Evolutionary conservation across 495 filamentous ascomycete species (phyloP), one percentile per base, ranked within the genome.

Genomic region (Hypoxylon rickii): DNA sequence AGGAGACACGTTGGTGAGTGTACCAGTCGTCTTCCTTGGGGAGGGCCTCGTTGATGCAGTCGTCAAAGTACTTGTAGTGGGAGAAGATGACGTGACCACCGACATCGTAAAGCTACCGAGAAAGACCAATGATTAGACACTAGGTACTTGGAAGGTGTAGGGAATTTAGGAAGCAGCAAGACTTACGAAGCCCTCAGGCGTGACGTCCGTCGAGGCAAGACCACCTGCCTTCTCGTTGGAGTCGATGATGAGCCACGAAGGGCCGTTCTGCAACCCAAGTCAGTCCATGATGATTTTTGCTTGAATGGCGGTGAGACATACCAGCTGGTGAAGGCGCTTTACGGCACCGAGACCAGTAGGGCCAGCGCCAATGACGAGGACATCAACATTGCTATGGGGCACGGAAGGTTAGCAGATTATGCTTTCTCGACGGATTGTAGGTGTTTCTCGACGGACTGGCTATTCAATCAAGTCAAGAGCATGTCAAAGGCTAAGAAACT

Each of bases 11-110:
- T 77, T 98, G 88, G 80, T 98, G 94, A 47, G 84, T 90, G 74
- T 90, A 96, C 94, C 94, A 98, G 79, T 98, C 95, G 43, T 89
- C 85, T 43, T 88, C 82, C 73, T 91, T 89, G 59, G 94, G 95
- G 37, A 98, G 84, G 49, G 94, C 94, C 79, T 98, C 92, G 68
- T 96, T 79, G 71, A 98, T 89, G 79, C 90, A 96, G 78, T 98
- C 95, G 76, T 98, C 94, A 73, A 98, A 98, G 86, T 98, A 98
- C 77, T 96, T 96, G 86, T 97, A 98, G 83, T 98, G 94, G 55
- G 94, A 98, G 84, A 98, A 98, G 75, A 98, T 97, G 77, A 98
- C 94, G 76, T 98, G 94, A 64, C 94, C 94, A 70, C 94, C 94
- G 65, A 98, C 94, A 80, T 98, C 94, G 81, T 96, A 98, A 63